Percentiles rank a stretch among this genome's conserved stretches.
Conservation (phyloP, 192 early-diverging fungal species). For the Coemansia sp. region DNA sequence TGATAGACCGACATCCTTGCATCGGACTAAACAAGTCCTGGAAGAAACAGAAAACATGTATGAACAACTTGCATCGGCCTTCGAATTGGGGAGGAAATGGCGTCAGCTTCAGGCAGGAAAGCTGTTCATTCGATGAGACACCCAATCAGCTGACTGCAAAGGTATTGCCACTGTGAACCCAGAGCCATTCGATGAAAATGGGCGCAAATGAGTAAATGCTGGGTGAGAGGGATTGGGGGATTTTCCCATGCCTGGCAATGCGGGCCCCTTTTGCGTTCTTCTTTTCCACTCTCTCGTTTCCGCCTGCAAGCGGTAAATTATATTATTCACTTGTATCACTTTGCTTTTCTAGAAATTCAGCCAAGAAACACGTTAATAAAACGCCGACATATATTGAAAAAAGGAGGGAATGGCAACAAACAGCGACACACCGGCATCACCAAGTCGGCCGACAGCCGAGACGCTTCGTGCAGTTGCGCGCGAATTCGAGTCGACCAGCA, state of each 20-base stretch:
- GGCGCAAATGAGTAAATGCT: too few relatives aligned
- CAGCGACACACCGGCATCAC: background rate
- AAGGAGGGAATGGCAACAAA: constrained; percentile 5
- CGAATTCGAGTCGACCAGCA: constrained; percentile 25
- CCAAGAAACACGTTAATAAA: background rate
- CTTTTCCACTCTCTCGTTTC: background rate
- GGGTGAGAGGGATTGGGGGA: too few relatives aligned
- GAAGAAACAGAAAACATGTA: background rate
- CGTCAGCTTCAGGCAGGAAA: too few relatives aligned
- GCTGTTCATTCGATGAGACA: too few relatives aligned
- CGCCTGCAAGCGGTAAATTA: background rate
- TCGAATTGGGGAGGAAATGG: too few relatives aligned
- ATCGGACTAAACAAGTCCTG: background rate
- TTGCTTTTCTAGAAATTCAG: background rate
- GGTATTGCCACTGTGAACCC: too few relatives aligned
- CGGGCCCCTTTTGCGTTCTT: background rate
- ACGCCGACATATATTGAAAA: background rate
- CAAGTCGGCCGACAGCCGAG: constrained; percentile 4
- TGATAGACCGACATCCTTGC: constrained; percentile 5
- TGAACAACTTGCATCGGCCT: background rate
- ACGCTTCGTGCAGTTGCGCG: constrained; percentile 19
- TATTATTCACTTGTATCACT: background rate
- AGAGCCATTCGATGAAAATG: too few relatives aligned
- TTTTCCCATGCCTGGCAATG: too few relatives aligned
- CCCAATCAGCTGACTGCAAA: too few relatives aligned